A percentile compares a stretch with the other conserved stretches of the same genome.
phyloP scores from a whole-genome alignment of 176 grass and related monocot genomes.

The Thinopyrum elongatum region DNA sequence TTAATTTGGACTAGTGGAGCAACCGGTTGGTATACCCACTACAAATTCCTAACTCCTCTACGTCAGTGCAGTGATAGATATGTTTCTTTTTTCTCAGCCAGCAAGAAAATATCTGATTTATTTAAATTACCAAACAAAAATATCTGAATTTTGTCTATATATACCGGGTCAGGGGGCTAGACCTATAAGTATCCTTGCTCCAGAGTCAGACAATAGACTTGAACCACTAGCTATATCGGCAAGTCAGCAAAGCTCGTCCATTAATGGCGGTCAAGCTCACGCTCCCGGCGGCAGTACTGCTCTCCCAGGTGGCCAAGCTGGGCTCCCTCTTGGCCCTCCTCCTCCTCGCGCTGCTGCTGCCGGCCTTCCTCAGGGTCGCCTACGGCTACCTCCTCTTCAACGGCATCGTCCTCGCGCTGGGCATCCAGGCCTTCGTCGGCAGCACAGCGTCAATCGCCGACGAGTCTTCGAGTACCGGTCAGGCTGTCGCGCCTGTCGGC shows the following conservation, averaged over 20 bases:
- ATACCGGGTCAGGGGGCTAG: not conserved
- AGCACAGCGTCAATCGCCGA: too few relatives aligned
- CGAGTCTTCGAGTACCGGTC: not conserved
- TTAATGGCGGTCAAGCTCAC: not conserved
- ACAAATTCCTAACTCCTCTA: too few relatives aligned
- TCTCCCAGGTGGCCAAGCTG: constrained; percentile 8
- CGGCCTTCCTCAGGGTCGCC: constrained; percentile 5
- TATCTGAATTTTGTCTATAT: not conserved
- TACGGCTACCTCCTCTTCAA: constrained; percentile 17
- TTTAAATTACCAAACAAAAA: not conserved
- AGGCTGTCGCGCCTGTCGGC: not conserved
- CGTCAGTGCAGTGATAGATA: too few relatives aligned
- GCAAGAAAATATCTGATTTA: not conserved
- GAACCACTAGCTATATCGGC: not conserved
- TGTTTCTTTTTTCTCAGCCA: not conserved
- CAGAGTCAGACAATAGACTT: not conserved
- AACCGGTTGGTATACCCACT: not conserved
- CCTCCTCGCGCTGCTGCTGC: not conserved
- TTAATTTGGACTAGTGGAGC: not conserved
- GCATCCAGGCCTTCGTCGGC: not conserved
- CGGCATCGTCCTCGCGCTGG: not conserved
- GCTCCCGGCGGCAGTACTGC: not conserved
- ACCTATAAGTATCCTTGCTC: not conserved
- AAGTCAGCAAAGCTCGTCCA: not conserved
- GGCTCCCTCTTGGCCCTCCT: not conserved